Evolutionary conservation across 805 yeast species (phyloP), one percentile per base, ranked within the genome.

Genomic region (Yarrowia alimentaria): DNA sequence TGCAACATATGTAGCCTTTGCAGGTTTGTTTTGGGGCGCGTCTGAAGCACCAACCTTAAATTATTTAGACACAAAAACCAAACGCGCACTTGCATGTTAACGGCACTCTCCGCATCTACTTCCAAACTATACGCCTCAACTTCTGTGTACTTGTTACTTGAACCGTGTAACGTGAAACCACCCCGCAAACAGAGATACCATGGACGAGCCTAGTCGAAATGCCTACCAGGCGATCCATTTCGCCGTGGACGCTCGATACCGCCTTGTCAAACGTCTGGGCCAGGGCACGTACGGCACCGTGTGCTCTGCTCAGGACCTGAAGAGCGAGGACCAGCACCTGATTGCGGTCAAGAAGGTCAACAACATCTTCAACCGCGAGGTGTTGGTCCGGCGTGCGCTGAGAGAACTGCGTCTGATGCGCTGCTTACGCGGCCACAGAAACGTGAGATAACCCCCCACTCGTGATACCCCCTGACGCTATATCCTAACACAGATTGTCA

Each of bases 211-310:
- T 33, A 21, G 29, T 29, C 50, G 37, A 30, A 30, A 30, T 22
- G 30, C 37, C 7, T 43, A 43, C 37, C 50, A 43, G 21, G 30
- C 50, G 2, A 43, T 43, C 35, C 37, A 43, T 31, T 43, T 43
- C 30, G 50, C 50, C 6, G 50, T 43, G 29, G 50, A 43, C 9
- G 33, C 33, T 8, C 33, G 49, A 18, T 48, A 48, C 50, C 32
- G 32, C 5, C 52, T 48, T 4, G 52, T 48, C n/a, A 43, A 48
- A 35, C 49, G 52, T 9, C 70, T 88, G 49, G 96, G 96, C 0
- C 81, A 81, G 61, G 96, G 96, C 0, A 82, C 95, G 0, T 88
- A 88, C 63, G 96, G 96, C 1, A 78, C 81, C 0, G 96, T 88
- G 4, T 85, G 93, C 57, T 79, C 86, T 3, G 94, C 91, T 0